These are phyloP conservation scores for Arabis hirsuta DNA, from an alignment of 345 rosid species.

Conservation along the genomic window DNA sequence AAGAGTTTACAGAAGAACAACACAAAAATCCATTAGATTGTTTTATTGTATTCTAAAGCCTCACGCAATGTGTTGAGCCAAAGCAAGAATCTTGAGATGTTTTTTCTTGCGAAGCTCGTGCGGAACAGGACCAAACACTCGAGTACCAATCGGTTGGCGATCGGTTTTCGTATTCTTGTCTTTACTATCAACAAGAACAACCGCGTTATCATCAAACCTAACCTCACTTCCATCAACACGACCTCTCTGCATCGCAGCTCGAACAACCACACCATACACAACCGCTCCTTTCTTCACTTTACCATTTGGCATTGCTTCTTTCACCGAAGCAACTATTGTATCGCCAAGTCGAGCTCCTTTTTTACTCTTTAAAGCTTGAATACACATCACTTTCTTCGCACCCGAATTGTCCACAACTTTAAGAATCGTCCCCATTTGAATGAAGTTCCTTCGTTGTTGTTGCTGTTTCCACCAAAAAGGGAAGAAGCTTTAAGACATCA, in stretches of 20 bases:
- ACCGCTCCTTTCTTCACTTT: constrained; percentile 95
- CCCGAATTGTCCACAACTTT: constrained; percentile 93
- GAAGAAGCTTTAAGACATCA: not conserved
- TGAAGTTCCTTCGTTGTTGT: constrained; percentile 77
- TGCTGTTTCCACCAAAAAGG: constrained; percentile 25
- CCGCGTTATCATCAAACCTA: constrained; percentile 91
- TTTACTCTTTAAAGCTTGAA: constrained; percentile 73
- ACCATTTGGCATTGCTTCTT: constrained; percentile 92
- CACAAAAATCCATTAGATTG: not conserved
- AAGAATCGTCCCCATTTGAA: constrained; percentile 88
- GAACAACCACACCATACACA: constrained; percentile 76
- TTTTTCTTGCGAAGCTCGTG: constrained; percentile 90
- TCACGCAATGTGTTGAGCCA: constrained; percentile 72
- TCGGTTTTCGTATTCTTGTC: constrained; percentile 46
- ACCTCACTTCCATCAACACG: constrained; percentile 90
- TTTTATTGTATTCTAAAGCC: constrained; percentile 40
- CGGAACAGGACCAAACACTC: constrained; percentile 92
- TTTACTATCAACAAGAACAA: constrained; percentile 66
- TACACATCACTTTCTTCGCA: constrained; percentile 89
- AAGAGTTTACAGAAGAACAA: not conserved
- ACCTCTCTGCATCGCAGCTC: constrained; percentile 90
- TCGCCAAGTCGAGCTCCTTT: constrained; percentile 88
- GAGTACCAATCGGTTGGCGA: constrained; percentile 77
- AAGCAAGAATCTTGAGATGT: constrained; percentile 82
- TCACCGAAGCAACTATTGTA: constrained; percentile 80